Conservation (phyloP, 75 land plant species). For the Picea glauca region DNA sequence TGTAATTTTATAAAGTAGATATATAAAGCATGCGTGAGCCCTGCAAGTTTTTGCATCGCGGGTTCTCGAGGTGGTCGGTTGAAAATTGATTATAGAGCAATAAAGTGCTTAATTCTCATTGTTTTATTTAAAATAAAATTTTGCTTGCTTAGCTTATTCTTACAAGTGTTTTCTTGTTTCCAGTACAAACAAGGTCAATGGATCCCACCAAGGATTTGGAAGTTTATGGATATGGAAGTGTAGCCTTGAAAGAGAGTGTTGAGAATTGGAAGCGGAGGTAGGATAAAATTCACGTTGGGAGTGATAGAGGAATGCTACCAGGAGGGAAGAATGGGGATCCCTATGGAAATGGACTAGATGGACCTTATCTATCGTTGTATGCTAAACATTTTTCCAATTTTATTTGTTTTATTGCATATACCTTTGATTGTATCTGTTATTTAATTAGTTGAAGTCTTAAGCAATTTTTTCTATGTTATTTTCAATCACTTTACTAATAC, state of each 20-base stretch:
- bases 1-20: too few relatives aligned
- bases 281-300: conserved; percentile 50
- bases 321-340: conserved; percentile 36
- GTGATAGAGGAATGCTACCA: background rate
- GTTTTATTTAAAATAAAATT: background rate
- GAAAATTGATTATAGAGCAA: background rate
- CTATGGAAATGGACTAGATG: conserved; percentile 4
- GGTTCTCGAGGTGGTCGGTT: too few relatives aligned
- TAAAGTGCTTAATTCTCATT: background rate
- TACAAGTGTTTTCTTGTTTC: background rate
- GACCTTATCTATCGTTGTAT: conserved; percentile 75
- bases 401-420: background rate
- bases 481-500: background rate
- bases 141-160: background rate
- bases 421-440: background rate
- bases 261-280: conserved; percentile 86
- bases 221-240: conserved; percentile 96
- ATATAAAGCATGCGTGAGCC: too few relatives aligned
- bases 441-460: background rate
- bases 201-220: conserved; percentile 88
- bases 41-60: too few relatives aligned
- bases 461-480: background rate
- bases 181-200: conserved; percentile 78
- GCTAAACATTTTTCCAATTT: conserved; percentile 1
- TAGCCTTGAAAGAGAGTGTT: conserved; percentile 91